Percentiles rank a stretch among this genome's conserved stretches.
These are phyloP conservation scores for Huntiella moniliformis DNA, from an alignment of 2,329 filamentous ascomycete species.

Conservation along the genomic window DNA sequence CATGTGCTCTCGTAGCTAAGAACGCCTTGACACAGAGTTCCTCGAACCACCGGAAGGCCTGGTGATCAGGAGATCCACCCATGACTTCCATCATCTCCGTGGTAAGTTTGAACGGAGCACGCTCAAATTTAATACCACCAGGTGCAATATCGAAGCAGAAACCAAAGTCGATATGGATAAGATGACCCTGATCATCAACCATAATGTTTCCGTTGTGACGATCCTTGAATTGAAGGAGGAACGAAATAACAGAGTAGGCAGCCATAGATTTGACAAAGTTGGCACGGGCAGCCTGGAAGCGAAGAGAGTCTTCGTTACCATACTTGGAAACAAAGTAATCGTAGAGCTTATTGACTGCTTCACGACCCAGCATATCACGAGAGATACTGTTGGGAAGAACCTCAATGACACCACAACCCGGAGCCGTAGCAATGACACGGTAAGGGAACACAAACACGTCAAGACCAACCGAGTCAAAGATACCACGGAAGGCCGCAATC, in stretches of 20 bases:
- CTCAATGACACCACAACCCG: slow-evolving; percentile 94
- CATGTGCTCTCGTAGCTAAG: slow-evolving; percentile 68
- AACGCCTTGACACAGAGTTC: slow-evolving; percentile 93
- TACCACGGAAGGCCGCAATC: slow-evolving; percentile 92
- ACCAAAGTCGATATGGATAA: slow-evolving; percentile 95
- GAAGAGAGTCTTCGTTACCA: slow-evolving; percentile 83
- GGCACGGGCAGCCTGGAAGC: slow-evolving; percentile 83
- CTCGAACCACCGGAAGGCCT: slow-evolving; percentile 90
- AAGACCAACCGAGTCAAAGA: slow-evolving; percentile 85
- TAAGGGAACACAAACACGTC: slow-evolving; percentile 97
- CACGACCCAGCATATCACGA: slow-evolving; percentile 92
- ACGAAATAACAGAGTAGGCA: slow-evolving; percentile 92
- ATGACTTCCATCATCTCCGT: slow-evolving; percentile 98
- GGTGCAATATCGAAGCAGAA: slow-evolving; percentile 99
- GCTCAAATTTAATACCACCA: slow-evolving; percentile 91
- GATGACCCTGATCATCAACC: slow-evolving; percentile 93
- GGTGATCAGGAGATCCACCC: slow-evolving; percentile 68
- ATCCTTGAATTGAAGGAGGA: slow-evolving; percentile 96
- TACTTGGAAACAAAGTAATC: slow-evolving; percentile 98
- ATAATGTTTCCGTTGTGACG: slow-evolving; percentile 99
- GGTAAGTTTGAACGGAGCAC: slow-evolving; percentile 95
- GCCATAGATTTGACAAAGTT: slow-evolving; percentile 99
- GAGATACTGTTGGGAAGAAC: slow-evolving; percentile 95
- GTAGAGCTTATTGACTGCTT: slow-evolving; percentile 93
- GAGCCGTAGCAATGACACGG: slow-evolving; percentile 89